These are phyloP conservation scores for Iris macrosiphon DNA, from an alignment of 106 monocot species.

Conservation along the genomic window DNA sequence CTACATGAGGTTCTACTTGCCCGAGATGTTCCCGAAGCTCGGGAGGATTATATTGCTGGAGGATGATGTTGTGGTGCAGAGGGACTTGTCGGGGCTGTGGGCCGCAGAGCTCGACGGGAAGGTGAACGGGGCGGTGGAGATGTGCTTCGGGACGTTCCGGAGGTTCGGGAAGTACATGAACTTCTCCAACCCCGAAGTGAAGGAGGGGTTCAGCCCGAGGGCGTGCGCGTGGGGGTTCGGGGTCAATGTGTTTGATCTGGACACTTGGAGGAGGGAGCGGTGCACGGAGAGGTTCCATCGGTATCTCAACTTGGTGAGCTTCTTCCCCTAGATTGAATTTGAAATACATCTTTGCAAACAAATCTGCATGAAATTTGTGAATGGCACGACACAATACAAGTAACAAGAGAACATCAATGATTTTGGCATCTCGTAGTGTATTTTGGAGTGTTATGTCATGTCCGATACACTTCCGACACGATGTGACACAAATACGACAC, in stretches of 20 bases:
- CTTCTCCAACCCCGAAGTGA: constrained; percentile 55
- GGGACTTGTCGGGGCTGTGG: constrained; percentile 62
- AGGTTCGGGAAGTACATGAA: constrained; percentile 67
- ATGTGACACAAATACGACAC: no score
- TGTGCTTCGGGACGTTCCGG: constrained; percentile 77
- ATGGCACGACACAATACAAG: no score
- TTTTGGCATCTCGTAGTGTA: no score
- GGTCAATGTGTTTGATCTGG: constrained; percentile 86
- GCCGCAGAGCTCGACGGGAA: constrained; percentile 64
- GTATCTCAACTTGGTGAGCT: constrained; percentile 57
- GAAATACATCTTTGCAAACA: no score
- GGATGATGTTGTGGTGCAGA: constrained; percentile 95
- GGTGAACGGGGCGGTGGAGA: constrained; percentile 91
- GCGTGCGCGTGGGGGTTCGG: constrained; percentile 91
- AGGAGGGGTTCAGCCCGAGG: constrained; percentile 54
- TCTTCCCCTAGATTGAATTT: not conserved
- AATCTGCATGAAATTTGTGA: no score
- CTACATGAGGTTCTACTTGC: constrained; percentile 81
- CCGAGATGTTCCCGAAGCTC: constrained; percentile 80
- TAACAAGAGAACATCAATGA: no score
- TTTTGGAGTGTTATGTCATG: no score
- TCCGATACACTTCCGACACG: no score
- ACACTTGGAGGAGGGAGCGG: constrained; percentile 78
- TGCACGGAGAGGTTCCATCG: constrained; percentile 79
- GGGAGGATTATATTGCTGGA: constrained; percentile 64